A percentile compares a stretch with the other conserved stretches of the same genome.
Conservation (phyloP, 2,329 filamentous ascomycete species). For the Penicillium sp. region DNA sequence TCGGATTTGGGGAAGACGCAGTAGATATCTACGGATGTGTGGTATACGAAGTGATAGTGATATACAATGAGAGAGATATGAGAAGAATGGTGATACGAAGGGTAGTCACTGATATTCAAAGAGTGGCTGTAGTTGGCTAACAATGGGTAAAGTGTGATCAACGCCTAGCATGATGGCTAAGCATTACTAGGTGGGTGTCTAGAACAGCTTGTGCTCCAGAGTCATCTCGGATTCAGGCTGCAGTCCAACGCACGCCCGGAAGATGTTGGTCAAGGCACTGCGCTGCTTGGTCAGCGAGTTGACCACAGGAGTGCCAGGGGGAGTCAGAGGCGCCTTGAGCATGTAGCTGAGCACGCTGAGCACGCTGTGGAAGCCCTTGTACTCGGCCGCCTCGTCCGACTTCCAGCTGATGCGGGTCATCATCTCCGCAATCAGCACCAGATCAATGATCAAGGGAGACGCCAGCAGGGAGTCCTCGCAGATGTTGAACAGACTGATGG, state of each 20-base stretch:
- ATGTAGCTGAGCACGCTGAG: slow-evolving; percentile 97
- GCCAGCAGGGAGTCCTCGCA: slow-evolving; percentile 97
- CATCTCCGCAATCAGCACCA: slow-evolving; percentile 87
- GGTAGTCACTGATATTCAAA: slow-evolving; percentile 9
- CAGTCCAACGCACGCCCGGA: slow-evolving; percentile 91
- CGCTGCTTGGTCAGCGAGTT: slow-evolving; percentile 95
- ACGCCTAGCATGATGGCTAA: too few relatives aligned
- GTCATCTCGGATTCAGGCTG: slow-evolving; percentile 99
- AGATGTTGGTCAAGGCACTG: slow-evolving; percentile 89
- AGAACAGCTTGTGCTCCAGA: slow-evolving; percentile 95
- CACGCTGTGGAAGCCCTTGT: slow-evolving; percentile 91
- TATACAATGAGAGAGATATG: too few relatives aligned
- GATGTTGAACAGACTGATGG: slow-evolving; percentile 95
- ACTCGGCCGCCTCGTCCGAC: slow-evolving; percentile 56
- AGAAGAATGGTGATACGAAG: too few relatives aligned
- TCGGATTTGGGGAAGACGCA: too few relatives aligned
- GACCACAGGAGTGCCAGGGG: slow-evolving; percentile 87
- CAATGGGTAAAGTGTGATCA: not conserved
- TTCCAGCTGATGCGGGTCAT: slow-evolving; percentile 98
- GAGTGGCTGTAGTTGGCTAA: slow-evolving; percentile 27
- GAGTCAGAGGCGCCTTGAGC: slow-evolving; percentile 88
- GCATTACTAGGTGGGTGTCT: too few relatives aligned
- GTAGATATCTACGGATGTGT: too few relatives aligned
- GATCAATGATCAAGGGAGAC: slow-evolving; percentile 91
- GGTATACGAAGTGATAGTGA: too few relatives aligned